Percentiles rank a stretch among this genome's conserved stretches.
phyloP scores from a whole-genome alignment of 2,329 filamentous ascomycete genomes.

The Bipolaris bicolor region DNA sequence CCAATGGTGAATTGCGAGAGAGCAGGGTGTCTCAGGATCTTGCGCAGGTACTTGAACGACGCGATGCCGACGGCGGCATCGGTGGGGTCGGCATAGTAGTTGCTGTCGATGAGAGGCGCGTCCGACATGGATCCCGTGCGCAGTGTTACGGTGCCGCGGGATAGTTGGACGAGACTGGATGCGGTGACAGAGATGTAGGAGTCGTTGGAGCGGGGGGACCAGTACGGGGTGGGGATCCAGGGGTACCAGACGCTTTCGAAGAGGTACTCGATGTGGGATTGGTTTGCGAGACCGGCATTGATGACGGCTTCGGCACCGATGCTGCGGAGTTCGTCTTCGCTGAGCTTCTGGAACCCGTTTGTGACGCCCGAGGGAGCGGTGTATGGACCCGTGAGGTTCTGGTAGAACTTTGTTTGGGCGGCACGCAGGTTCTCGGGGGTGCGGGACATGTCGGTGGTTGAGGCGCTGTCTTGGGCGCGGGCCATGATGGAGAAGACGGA shows the following conservation, averaged over 20 bases:
- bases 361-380: slow-evolving; percentile 42
- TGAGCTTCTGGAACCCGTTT: slow-evolving; percentile 38
- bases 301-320: slow-evolving; percentile 29
- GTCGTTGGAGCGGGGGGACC: slow-evolving; percentile 38
- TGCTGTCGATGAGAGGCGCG: slow-evolving; percentile 43
- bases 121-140: slow-evolving; percentile 36
- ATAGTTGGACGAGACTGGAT: slow-evolving; percentile 33
- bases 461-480: slow-evolving; percentile 27
- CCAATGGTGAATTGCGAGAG: slow-evolving; percentile 26
- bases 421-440: slow-evolving; percentile 30
- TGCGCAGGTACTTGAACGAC: slow-evolving; percentile 41
- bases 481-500: slow-evolving; percentile 38
- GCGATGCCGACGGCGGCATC: slow-evolving; percentile 46
- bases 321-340: slow-evolving; percentile 23
- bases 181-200: slow-evolving; percentile 46
- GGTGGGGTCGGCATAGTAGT: slow-evolving; percentile 42
- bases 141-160: slow-evolving; percentile 48
- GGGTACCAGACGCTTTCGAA: slow-evolving; percentile 35
- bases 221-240: slow-evolving; percentile 37
- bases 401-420: slow-evolving; percentile 36
- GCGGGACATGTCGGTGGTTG: slow-evolving; percentile 32
- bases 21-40: slow-evolving; percentile 32
- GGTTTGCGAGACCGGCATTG: slow-evolving; percentile 27
- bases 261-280: slow-evolving; percentile 39
- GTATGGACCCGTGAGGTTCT: slow-evolving; percentile 37